Conservation (phyloP, 257 asterid species). For the Capsicum pubescens region DNA sequence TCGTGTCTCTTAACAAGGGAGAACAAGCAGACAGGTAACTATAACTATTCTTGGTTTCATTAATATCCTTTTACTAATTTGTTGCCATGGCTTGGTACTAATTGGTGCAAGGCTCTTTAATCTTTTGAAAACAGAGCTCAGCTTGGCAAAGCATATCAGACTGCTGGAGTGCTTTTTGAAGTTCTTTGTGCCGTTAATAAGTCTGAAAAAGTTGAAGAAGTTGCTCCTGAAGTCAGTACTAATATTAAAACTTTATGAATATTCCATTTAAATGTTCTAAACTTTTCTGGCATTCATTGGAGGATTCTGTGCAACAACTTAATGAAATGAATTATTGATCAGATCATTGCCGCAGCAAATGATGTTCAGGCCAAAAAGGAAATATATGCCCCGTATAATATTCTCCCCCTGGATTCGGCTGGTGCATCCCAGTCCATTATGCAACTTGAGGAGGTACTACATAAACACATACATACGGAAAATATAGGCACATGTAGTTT, state of each 20-base stretch:
- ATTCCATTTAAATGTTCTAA: neutral
- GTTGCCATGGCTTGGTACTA: conserved; percentile 14
- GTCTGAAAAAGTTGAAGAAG: conserved; percentile 93
- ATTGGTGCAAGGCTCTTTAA: neutral
- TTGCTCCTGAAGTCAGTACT: conserved; percentile 90
- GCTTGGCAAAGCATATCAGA: conserved; percentile 98
- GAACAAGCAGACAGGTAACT: conserved; percentile 91
- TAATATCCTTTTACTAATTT: conserved; percentile 6
- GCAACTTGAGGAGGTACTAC: conserved; percentile 97
- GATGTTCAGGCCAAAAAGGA: conserved; percentile 97
- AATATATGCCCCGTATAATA: conserved; percentile 88
- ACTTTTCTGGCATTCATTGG: conserved; percentile 26
- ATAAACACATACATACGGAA: conserved; percentile 15
- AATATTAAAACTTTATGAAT: neutral
- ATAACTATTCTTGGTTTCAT: conserved; percentile 6
- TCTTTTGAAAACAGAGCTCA: conserved; percentile 66
- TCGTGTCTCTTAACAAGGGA: conserved; percentile 89
- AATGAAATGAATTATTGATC: conserved; percentile 37
- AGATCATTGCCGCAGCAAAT: conserved; percentile 97
- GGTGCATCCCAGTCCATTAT: conserved; percentile 92
- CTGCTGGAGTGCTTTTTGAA: conserved; percentile 97
- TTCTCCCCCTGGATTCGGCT: conserved; percentile 95
- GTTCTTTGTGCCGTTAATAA: conserved; percentile 98
- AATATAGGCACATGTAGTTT: neutral
- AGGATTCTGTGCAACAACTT: conserved; percentile 28